Conservation (phyloP, 257 asterid genomes). For the Solanum peruvianum region DNA sequence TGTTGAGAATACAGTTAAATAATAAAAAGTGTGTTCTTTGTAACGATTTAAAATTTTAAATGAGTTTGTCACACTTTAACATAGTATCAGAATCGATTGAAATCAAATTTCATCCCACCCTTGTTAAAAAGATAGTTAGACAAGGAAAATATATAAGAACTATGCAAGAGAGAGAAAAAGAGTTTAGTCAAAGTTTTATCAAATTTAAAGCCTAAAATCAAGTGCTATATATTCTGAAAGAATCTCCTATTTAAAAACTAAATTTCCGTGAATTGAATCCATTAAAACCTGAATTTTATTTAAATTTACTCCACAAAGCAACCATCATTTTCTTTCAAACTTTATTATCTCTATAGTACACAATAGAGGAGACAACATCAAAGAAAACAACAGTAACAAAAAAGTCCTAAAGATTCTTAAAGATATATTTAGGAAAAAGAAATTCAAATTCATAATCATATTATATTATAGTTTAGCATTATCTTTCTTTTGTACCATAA, state of each 20-base stretch:
- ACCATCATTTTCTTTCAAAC: background rate
- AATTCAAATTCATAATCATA: background rate
- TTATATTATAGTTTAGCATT: background rate
- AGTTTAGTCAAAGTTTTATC: background rate
- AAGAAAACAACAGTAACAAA: background rate
- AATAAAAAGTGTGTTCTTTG: accelerated
- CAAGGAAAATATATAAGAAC: background rate
- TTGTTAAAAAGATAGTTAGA: too few species aligned
- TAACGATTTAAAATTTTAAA: too few species aligned
- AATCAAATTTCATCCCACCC: too few species aligned
- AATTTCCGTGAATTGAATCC: background rate
- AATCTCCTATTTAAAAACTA: background rate
- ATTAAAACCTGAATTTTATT: background rate
- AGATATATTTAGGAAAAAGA: background rate
- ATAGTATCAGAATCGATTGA: background rate
- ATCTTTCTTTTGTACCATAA: background rate
- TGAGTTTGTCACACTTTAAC: too few species aligned
- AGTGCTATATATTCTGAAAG: background rate
- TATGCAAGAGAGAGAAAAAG: background rate
- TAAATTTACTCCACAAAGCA: background rate
- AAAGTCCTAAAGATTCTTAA: background rate
- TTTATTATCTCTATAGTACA: background rate
- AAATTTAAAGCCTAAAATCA: background rate
- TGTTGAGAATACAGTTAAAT: accelerated
- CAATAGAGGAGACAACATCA: background rate